phyloP scores from a whole-genome alignment of 345 rosid species.

The Lenwebbia sp. region DNA sequence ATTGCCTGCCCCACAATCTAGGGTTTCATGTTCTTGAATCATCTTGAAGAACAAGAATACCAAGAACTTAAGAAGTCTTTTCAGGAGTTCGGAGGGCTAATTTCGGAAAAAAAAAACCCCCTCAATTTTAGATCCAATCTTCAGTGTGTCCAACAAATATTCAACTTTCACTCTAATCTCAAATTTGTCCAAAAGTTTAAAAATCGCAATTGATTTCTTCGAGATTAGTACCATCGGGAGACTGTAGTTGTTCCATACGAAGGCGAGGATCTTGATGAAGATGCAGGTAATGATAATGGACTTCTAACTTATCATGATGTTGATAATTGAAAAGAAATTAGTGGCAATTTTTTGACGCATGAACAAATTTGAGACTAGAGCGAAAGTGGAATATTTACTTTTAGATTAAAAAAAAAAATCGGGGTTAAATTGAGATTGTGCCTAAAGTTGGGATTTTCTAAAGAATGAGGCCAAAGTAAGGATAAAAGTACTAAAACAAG shows the following conservation, averaged over 20 bases:
- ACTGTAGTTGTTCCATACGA: not conserved
- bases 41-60: not conserved
- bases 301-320: not conserved
- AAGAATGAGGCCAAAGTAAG: not conserved
- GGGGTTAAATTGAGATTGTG: not conserved
- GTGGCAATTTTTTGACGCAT: fast-evolving
- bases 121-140: too few relatives aligned
- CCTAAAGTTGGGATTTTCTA: not conserved
- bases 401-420: not conserved
- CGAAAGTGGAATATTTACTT: not conserved
- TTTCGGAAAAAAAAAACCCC: too few relatives aligned
- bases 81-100: too few relatives aligned
- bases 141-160: too few relatives aligned
- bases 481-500: not conserved
- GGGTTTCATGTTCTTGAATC: not conserved
- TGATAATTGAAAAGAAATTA: not conserved
- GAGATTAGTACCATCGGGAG: not conserved
- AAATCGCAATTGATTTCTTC: fast-evolving
- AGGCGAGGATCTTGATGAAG: not conserved
- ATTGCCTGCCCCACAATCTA: not conserved
- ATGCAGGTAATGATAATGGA: not conserved
- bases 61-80: not conserved
- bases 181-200: not conserved
- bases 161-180: not conserved
- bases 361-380: not conserved